These are phyloP conservation scores for Jimgerdemannia flammicorona DNA, from an alignment of 192 early-diverging fungal genomes.

Conservation along the genomic window DNA sequence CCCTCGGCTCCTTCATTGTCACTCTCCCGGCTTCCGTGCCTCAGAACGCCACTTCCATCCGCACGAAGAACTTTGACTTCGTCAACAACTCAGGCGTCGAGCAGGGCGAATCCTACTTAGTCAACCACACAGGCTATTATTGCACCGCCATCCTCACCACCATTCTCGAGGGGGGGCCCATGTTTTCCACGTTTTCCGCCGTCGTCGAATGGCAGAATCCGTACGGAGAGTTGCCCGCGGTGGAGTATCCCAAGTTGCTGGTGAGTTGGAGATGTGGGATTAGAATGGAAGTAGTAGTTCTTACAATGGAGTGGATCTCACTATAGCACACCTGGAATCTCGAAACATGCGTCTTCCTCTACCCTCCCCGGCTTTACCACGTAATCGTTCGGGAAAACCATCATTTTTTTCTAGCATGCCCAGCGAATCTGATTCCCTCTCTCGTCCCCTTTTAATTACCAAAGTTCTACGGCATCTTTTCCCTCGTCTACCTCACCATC, in stretches of 20 bases:
- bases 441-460: neutral
- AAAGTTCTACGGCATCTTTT: slow-evolving; percentile 75
- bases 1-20: slow-evolving; percentile 55
- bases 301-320: neutral
- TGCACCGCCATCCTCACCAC: slow-evolving; percentile 53
- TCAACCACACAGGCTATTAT: slow-evolving; percentile 81
- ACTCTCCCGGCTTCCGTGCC: slow-evolving; percentile 33
- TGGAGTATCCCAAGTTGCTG: slow-evolving; percentile 85
- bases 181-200: slow-evolving; percentile 56
- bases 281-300: neutral
- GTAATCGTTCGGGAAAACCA: slow-evolving; percentile 2
- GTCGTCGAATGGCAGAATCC: slow-evolving; percentile 68
- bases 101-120: slow-evolving; percentile 49
- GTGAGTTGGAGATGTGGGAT: slow-evolving; percentile 26
- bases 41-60: slow-evolving; percentile 27
- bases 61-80: slow-evolving; percentile 24
- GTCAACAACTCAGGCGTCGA: slow-evolving; percentile 18
- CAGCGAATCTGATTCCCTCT: neutral
- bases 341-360: neutral
- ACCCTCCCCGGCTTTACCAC: neutral
- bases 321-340: neutral
- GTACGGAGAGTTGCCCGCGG: slow-evolving; percentile 80
- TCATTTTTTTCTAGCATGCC: neutral
- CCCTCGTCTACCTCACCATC: slow-evolving; percentile 70
- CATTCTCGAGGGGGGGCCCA: slow-evolving; percentile 13